These are phyloP conservation scores for Pelagophyceae sp. DNA, from an alignment of 352 stramenopile genomes.

Conservation along the genomic window DNA sequence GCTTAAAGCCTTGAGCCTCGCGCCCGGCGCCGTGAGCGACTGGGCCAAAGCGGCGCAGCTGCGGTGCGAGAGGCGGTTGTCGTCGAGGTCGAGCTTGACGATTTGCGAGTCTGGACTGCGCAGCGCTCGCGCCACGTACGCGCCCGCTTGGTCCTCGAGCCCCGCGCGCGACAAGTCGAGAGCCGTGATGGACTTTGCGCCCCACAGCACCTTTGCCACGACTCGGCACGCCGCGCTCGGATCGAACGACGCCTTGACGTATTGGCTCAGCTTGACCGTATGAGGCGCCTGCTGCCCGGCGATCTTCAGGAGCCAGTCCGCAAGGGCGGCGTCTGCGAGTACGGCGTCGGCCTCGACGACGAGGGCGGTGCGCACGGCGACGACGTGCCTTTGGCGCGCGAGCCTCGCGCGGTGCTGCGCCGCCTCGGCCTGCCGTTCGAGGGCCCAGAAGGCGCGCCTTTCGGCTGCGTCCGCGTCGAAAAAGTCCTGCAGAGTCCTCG, in stretches of 20 bases:
- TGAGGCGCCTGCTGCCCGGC: not conserved
- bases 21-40: not conserved
- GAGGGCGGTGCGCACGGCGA: not conserved
- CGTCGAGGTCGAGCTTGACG: not conserved
- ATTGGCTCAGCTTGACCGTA: too few relatives aligned
- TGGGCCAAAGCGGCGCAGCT: not conserved
- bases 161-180: not conserved
- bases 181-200: not conserved
- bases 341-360: not conserved
- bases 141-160: not conserved
- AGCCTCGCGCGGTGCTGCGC: not conserved
- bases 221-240: not conserved
- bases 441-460: too few relatives aligned
- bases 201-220: not conserved
- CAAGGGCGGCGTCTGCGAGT: not conserved
- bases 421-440: not conserved
- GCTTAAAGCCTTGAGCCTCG: not conserved
- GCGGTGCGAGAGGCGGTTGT: not conserved
- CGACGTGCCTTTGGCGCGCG: not conserved
- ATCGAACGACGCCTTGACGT: not conserved
- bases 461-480: conserved; percentile 6
- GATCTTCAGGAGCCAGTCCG: not conserved
- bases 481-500: not conserved
- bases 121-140: not conserved
- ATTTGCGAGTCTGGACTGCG: not conserved